Conservation (phyloP, 176 grass and related monocot genomes). For the Saccharum officinarum region DNA sequence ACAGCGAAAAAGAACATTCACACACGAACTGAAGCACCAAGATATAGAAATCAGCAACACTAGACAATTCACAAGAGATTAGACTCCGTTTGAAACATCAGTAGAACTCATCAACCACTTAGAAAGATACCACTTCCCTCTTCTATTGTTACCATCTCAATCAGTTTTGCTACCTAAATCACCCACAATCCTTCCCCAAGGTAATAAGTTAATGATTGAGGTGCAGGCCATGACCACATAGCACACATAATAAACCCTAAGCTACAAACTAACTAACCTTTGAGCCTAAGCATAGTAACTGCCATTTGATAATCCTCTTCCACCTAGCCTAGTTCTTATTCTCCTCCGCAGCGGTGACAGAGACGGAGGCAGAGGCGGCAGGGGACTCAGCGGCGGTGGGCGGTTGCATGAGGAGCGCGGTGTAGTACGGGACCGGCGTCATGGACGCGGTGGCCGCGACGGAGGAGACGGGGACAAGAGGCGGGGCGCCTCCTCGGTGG, state of each 20-base stretch:
- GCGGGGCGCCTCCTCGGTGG: conserved; percentile 55
- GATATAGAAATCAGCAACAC: neutral
- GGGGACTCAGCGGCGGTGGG: neutral
- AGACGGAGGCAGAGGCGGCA: neutral
- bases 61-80: conserved; percentile 34
- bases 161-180: conserved; percentile 17
- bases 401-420: conserved; percentile 55
- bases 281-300: conserved; percentile 20
- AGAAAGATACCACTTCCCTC: neutral
- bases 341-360: neutral
- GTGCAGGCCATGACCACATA: neutral
- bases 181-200: neutral
- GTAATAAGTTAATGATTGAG: conserved; percentile 12
- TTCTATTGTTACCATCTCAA: neutral
- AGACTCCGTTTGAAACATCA: conserved; percentile 18
- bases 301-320: neutral
- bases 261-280: conserved; percentile 15
- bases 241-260: conserved; percentile 5
- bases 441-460: neutral
- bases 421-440: conserved; percentile 44
- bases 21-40: neutral
- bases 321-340: conserved; percentile 28
- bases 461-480: conserved; percentile 34
- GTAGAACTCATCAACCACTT: neutral
- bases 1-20: neutral